These are phyloP conservation scores for Stevia rebaudiana DNA, from an alignment of 140 eudicot genomes.

Conservation along the genomic window DNA sequence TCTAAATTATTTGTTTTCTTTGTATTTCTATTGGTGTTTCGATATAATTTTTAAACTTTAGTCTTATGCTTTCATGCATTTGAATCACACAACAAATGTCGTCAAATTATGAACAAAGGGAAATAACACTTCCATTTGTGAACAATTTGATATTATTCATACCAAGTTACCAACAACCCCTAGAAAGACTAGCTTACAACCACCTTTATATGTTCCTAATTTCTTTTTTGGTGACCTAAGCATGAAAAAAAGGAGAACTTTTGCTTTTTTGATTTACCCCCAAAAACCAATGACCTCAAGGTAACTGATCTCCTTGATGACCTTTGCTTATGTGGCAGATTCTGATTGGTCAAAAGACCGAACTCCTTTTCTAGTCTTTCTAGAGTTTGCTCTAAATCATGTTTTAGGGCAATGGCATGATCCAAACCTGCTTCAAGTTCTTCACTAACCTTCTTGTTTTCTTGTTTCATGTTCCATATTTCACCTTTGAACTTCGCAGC, in stretches of 20 bases:
- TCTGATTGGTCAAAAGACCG: slow-evolving; percentile 32
- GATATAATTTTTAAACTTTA: too few species aligned
- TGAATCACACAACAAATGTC: too few species aligned
- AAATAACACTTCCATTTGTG: not conserved
- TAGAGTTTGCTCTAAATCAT: slow-evolving; percentile 50
- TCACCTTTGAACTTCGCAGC: slow-evolving; percentile 94
- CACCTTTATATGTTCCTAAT: not conserved
- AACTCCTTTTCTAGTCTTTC: slow-evolving; percentile 48
- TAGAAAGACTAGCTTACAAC: slow-evolving; percentile 21
- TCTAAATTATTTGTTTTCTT: too few species aligned
- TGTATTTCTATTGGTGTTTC: too few species aligned
- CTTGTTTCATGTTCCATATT: slow-evolving; percentile 78
- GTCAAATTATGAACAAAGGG: not conserved
- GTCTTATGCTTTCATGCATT: too few species aligned
- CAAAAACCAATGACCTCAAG: slow-evolving; percentile 65
- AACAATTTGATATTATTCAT: slow-evolving; percentile 4
- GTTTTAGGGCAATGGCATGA: slow-evolving; percentile 42
- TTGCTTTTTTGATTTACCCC: slow-evolving; percentile 54
- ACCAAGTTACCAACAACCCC: not conserved
- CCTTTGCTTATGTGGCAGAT: slow-evolving; percentile 24
- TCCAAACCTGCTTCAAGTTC: slow-evolving; percentile 72
- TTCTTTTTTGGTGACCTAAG: slow-evolving; percentile 44
- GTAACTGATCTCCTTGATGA: slow-evolving; percentile 37
- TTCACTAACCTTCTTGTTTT: slow-evolving; percentile 69
- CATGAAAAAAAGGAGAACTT: slow-evolving; percentile 55